A percentile compares a stretch with the other conserved stretches of the same genome.
These are phyloP conservation scores for Apiotrichum porosum DNA, from an alignment of 1,284 basidiomycete species.

Conservation along the genomic window DNA sequence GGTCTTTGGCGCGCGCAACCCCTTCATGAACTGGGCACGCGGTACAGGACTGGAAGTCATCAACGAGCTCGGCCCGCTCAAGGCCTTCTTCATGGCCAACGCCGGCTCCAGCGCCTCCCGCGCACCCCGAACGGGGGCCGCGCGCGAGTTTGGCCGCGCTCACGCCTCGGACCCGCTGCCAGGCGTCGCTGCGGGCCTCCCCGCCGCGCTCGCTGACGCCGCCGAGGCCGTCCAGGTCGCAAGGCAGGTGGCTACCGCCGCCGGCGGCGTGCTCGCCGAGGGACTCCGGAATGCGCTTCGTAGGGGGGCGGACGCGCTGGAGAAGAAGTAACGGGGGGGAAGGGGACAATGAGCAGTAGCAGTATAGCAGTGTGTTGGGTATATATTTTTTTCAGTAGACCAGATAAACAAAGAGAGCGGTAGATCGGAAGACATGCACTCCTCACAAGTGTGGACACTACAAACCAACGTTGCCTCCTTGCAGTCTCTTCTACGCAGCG, in stretches of 20 bases:
- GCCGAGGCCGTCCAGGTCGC: conserved; percentile 9
- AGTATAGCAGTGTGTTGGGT: too few species aligned
- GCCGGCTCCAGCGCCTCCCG: conserved; percentile 55
- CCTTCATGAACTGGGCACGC: conserved; percentile 75
- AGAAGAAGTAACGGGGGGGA: conserved; percentile 4
- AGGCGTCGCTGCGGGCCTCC: conserved; percentile 5
- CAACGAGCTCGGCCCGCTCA: conserved; percentile 78
- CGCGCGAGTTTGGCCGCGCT: conserved; percentile 22
- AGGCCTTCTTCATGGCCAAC: conserved; percentile 72
- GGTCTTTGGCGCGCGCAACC: conserved; percentile 64
- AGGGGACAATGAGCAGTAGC: too few species aligned
- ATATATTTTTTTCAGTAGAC: too few species aligned
- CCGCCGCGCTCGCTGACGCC: conserved; percentile 10
- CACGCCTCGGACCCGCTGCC: conserved; percentile 14
- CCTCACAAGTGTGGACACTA: too few species aligned
- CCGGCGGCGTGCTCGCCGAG: conserved; percentile 28
- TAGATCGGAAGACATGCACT: too few species aligned
- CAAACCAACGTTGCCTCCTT: too few species aligned
- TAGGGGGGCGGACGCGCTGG: conserved; percentile 12
- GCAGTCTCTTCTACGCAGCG: too few species aligned
- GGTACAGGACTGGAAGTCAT: conserved; percentile 82
- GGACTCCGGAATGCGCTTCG: conserved; percentile 29
- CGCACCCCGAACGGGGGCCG: conserved; percentile 1
- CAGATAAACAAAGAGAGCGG: too few species aligned
- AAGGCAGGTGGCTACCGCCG: not conserved